Percentiles rank a stretch among this genome's conserved stretches.
Evolutionary conservation across 257 asterid genomes (phyloP).

Genomic region (Salvia rosmarinus): DNA sequence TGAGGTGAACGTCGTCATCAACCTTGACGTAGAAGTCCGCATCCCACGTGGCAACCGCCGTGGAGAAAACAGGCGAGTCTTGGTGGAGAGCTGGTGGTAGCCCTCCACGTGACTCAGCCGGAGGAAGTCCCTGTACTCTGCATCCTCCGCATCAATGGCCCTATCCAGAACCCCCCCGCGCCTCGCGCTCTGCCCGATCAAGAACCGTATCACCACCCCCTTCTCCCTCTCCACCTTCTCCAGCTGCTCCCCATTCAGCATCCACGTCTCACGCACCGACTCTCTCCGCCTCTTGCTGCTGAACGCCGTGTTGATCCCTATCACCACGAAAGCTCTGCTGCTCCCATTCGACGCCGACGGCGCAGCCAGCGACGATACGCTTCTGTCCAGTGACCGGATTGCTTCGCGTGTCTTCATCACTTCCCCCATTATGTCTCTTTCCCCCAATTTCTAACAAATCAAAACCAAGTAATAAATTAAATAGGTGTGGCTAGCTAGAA

Average conservation of each 20-base stretch:
- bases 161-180: constrained; percentile 60
- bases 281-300: constrained; percentile 73
- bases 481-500: too few species aligned
- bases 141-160: constrained; percentile 59
- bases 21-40: constrained; percentile 77
- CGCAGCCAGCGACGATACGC: constrained; percentile 47
- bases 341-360: constrained; percentile 33
- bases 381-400: constrained; percentile 61
- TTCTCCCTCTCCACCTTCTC: constrained; percentile 63
- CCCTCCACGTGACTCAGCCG: constrained; percentile 68
- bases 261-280: constrained; percentile 70
- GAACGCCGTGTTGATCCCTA: constrained; percentile 76
- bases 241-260: constrained; percentile 62
- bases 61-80: constrained; percentile 68
- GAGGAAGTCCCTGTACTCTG: constrained; percentile 58
- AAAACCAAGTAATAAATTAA: too few species aligned
- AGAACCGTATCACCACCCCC: constrained; percentile 63
- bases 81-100: constrained; percentile 65
- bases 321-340: constrained; percentile 54
- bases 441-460: constrained; percentile 48
- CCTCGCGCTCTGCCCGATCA: constrained; percentile 63
- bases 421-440: constrained; percentile 54
- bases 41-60: constrained; percentile 65
- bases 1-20: constrained; percentile 85
- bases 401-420: constrained; percentile 66